A percentile compares a stretch with the other conserved stretches of the same genome.
Conservation (phyloP, 768 basidiomycete species). For the Mycena floridula region DNA sequence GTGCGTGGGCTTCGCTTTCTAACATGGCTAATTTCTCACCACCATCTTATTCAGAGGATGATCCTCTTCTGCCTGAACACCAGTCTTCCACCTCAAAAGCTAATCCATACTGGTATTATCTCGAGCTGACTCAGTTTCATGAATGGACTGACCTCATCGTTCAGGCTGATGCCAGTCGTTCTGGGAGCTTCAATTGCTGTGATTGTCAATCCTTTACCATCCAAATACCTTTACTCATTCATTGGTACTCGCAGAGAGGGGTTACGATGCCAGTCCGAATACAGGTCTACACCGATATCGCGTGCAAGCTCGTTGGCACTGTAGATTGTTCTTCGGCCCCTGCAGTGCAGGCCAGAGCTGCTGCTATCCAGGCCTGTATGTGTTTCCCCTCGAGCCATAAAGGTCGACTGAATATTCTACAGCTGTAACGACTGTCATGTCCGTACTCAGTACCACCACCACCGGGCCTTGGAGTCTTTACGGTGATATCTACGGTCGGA, state of each 20-base stretch:
- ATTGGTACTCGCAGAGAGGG: slow-evolving; percentile 54
- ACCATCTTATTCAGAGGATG: too few relatives aligned
- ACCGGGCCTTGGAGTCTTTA: slow-evolving; percentile 86
- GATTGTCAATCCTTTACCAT: slow-evolving; percentile 14
- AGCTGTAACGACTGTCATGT: slow-evolving; percentile 74
- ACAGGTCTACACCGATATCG: slow-evolving; percentile 73
- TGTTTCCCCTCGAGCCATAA: neutral
- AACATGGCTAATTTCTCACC: too few relatives aligned
- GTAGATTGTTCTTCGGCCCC: slow-evolving; percentile 34
- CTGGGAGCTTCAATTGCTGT: slow-evolving; percentile 64
- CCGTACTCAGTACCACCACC: slow-evolving; percentile 70
- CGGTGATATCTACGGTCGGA: slow-evolving; percentile 73
- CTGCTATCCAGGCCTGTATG: slow-evolving; percentile 62
- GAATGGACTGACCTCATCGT: too few relatives aligned
- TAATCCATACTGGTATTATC: too few relatives aligned
- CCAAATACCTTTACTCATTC: slow-evolving; percentile 6
- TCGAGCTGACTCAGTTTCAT: too few relatives aligned
- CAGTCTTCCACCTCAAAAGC: too few relatives aligned
- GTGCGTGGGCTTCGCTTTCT: too few relatives aligned
- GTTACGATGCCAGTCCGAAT: slow-evolving; percentile 76
- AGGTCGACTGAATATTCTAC: neutral
- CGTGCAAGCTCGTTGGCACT: slow-evolving; percentile 49
- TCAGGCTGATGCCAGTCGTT: slow-evolving; percentile 70
- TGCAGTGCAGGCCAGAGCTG: slow-evolving; percentile 62
- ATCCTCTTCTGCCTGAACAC: too few relatives aligned